Conservation (phyloP, 495 filamentous ascomycete species). For the Aspergillus sclerotiicarbonarius region DNA sequence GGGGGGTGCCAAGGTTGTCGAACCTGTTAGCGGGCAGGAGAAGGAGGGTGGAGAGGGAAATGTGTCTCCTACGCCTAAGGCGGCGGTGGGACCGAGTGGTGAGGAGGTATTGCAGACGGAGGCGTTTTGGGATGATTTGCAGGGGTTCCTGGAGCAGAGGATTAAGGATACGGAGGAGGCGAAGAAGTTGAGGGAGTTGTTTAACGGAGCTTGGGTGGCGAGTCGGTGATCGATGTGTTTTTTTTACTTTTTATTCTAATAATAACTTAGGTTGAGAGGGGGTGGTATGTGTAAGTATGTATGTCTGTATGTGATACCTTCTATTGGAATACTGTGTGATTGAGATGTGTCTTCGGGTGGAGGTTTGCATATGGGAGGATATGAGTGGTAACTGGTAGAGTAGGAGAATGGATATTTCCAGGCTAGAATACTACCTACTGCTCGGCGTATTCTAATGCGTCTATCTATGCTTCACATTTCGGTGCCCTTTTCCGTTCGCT, state of each 20-base stretch:
- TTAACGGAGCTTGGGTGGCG: conserved; percentile 65
- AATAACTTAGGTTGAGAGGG: neutral
- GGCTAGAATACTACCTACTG: neutral
- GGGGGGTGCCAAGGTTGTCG: conserved; percentile 50
- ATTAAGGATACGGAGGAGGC: conserved; percentile 69
- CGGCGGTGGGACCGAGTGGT: conserved; percentile 56
- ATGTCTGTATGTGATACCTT: conserved; percentile 4
- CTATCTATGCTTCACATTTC: conserved; percentile 6
- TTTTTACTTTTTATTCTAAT: neutral
- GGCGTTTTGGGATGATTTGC: conserved; percentile 86
- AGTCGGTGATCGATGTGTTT: conserved; percentile 1
- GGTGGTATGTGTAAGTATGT: neutral
- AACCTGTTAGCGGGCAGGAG: conserved; percentile 25
- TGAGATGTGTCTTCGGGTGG: no score
- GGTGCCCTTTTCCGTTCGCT: neutral
- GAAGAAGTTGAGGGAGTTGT: conserved; percentile 60
- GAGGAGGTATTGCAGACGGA: conserved; percentile 61
- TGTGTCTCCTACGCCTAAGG: conserved; percentile 34
- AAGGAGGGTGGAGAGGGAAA: conserved; percentile 28
- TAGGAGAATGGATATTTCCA: neutral
- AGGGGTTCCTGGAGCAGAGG: conserved; percentile 74
- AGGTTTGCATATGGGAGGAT: neutral
- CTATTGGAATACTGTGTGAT: neutral
- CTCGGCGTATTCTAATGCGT: neutral
- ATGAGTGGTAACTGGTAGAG: neutral